These are phyloP conservation scores for Brassica hybrid DNA, from an alignment of 441 rosid genomes.

Conservation along the genomic window DNA sequence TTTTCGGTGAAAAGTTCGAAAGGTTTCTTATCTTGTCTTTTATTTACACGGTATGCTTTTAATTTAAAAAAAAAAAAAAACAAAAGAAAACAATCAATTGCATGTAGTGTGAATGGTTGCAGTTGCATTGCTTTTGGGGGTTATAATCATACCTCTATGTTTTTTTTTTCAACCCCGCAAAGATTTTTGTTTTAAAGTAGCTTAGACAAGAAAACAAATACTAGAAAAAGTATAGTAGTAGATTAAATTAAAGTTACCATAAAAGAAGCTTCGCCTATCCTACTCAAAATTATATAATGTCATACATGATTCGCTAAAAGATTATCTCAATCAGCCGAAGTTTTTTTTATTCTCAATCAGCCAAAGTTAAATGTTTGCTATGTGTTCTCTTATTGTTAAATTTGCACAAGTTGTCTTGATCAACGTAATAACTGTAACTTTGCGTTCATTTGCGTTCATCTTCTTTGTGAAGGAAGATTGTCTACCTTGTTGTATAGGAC, in stretches of 20 bases:
- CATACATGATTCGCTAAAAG: slow-evolving; percentile 11
- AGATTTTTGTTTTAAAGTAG: neutral
- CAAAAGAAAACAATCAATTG: slow-evolving; percentile 40
- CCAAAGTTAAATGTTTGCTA: neutral
- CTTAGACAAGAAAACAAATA: neutral
- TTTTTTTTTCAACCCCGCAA: slow-evolving; percentile 5
- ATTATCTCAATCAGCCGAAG: no score
- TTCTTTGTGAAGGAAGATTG: neutral
- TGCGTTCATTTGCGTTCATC: neutral
- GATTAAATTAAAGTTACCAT: neutral
- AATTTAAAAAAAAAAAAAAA: no score
- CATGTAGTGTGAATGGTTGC: slow-evolving; percentile 72
- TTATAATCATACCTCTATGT: slow-evolving; percentile 59
- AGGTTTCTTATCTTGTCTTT: slow-evolving; percentile 37
- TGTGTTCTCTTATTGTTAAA: slow-evolving; percentile 5
- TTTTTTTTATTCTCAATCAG: slow-evolving; percentile 20
- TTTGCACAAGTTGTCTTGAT: slow-evolving; percentile 3
- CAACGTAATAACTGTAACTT: neutral
- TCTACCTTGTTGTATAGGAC: neutral
- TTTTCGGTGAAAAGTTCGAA: slow-evolving; percentile 82
- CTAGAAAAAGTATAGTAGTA: neutral
- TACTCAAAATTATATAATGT: slow-evolving; percentile 11
- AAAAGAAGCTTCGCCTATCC: slow-evolving; percentile 22
- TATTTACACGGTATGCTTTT: slow-evolving; percentile 24
- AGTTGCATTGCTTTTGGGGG: slow-evolving; percentile 71